These are phyloP conservation scores for Pichia norvegensis DNA, from an alignment of 1,139 yeast genomes.

Conservation along the genomic window DNA sequence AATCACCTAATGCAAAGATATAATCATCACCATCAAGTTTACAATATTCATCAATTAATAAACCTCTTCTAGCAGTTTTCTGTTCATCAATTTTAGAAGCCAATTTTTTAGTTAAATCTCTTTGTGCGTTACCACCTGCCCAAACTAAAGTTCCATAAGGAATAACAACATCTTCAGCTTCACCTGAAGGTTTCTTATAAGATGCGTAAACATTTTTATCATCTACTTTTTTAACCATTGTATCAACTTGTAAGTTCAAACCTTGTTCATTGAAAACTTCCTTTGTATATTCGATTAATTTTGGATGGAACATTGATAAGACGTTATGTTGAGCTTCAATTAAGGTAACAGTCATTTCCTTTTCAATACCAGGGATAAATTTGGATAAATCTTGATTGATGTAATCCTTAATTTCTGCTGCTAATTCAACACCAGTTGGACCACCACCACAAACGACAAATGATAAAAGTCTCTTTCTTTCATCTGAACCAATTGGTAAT, in stretches of 20 bases:
- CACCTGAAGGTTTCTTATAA: constrained; percentile 39
- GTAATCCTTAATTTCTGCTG: constrained; percentile 68
- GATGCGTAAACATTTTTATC: constrained; percentile 41
- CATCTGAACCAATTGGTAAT: constrained; percentile 56
- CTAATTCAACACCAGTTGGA: constrained; percentile 86
- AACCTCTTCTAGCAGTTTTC: constrained; percentile 53
- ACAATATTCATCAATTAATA: constrained; percentile 44
- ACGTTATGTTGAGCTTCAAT: constrained; percentile 56
- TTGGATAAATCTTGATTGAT: constrained; percentile 51
- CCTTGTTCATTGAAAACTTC: constrained; percentile 48
- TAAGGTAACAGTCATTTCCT: constrained; percentile 46
- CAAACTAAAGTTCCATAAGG: constrained; percentile 58
- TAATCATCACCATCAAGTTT: constrained; percentile 47
- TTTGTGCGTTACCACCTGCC: constrained; percentile 61
- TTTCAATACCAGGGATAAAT: constrained; percentile 54
- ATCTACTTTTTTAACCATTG: constrained; percentile 51
- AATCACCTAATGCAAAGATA: constrained; percentile 53
- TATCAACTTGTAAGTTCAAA: constrained; percentile 45
- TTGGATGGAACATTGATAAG: constrained; percentile 47
- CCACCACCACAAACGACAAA: constrained; percentile 89
- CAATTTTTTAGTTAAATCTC: constrained; percentile 41
- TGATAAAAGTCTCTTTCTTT: constrained; percentile 64
- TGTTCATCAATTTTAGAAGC: constrained; percentile 48
- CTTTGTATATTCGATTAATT: constrained; percentile 51
- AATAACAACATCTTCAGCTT: constrained; percentile 33